phyloP scores from a whole-genome alignment of 2,329 filamentous ascomycete genomes.

The Tolypocladium tundrense region DNA sequence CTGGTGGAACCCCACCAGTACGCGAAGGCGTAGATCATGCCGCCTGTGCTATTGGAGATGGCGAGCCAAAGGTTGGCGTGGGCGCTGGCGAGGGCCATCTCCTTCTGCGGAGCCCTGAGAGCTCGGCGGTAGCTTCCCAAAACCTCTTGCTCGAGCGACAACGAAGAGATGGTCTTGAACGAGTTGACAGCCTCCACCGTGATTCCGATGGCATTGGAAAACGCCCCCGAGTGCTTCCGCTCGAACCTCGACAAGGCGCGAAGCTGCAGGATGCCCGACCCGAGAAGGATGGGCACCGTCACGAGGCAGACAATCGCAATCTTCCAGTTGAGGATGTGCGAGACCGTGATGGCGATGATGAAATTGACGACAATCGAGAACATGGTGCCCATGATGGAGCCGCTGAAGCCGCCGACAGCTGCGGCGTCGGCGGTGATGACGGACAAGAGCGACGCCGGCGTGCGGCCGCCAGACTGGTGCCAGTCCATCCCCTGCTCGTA shows the following conservation, averaged over 20 bases:
- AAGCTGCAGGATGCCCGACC: conserved; percentile 59
- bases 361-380: conserved; percentile 61
- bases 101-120: conserved; percentile 40
- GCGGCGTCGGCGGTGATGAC: conserved; percentile 62
- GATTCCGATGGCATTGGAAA: conserved; percentile 51
- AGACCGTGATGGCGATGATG: conserved; percentile 55
- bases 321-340: conserved; percentile 65
- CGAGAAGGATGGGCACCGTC: conserved; percentile 57
- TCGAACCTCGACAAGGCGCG: conserved; percentile 52
- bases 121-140: conserved; percentile 41
- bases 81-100: conserved; percentile 37
- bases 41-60: conserved; percentile 48
- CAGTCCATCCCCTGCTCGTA: conserved; percentile 59
- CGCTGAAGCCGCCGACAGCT: conserved; percentile 56
- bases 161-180: conserved; percentile 51
- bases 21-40: conserved; percentile 62
- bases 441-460: conserved; percentile 50
- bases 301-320: conserved; percentile 64
- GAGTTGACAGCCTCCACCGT: conserved; percentile 57
- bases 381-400: conserved; percentile 59
- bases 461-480: conserved; percentile 57
- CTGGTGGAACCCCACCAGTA: conserved; percentile 73
- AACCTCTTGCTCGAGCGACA: conserved; percentile 42
- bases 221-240: conserved; percentile 53
- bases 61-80: conserved; percentile 51